Evolutionary conservation across 2,329 filamentous ascomycete genomes (phyloP).

Genomic region (Daldinia sp.): DNA sequence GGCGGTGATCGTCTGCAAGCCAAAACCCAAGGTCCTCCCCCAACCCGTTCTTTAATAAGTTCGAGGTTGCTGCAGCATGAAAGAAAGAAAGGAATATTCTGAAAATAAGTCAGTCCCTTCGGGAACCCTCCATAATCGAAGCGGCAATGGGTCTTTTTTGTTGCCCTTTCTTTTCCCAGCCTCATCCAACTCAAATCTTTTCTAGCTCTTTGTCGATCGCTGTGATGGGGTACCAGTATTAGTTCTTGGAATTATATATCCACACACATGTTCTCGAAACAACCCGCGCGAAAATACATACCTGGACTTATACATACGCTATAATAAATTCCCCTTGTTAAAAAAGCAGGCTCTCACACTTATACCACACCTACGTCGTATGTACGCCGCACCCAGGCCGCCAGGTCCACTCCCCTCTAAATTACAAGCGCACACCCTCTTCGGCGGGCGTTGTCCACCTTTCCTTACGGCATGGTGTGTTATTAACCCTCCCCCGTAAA

Average conservation of each 20-base stretch:
- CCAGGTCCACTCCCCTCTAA: slow-evolving; percentile 35
- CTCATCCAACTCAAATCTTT: slow-evolving; percentile 7
- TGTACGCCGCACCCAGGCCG: slow-evolving; percentile 8
- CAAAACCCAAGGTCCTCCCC: slow-evolving; percentile 24
- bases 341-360: slow-evolving; percentile 20
- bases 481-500: slow-evolving; percentile 34
- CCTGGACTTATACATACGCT: slow-evolving; percentile 23
- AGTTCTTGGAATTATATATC: slow-evolving; percentile 29
- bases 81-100: slow-evolving; percentile 17
- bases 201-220: slow-evolving; percentile 34
- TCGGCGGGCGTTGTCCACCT: slow-evolving; percentile 32
- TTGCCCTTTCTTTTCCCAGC: slow-evolving; percentile 1
- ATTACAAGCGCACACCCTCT: slow-evolving; percentile 40
- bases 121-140: slow-evolving; percentile 17
- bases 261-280: slow-evolving; percentile 41
- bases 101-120: slow-evolving; percentile 6
- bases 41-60: slow-evolving; percentile 30
- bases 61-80: slow-evolving; percentile 22
- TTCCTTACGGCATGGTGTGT: slow-evolving; percentile 39
- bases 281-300: slow-evolving; percentile 29
- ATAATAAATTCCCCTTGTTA: slow-evolving; percentile 19
- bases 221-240: slow-evolving; percentile 34
- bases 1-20: slow-evolving; percentile 46
- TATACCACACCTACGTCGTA: slow-evolving; percentile 22
- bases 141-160: slow-evolving; percentile 11